Evolutionary conservation across 108 stramenopile genomes (phyloP).

Genomic region (Mayamaea pseudoterrestris): DNA sequence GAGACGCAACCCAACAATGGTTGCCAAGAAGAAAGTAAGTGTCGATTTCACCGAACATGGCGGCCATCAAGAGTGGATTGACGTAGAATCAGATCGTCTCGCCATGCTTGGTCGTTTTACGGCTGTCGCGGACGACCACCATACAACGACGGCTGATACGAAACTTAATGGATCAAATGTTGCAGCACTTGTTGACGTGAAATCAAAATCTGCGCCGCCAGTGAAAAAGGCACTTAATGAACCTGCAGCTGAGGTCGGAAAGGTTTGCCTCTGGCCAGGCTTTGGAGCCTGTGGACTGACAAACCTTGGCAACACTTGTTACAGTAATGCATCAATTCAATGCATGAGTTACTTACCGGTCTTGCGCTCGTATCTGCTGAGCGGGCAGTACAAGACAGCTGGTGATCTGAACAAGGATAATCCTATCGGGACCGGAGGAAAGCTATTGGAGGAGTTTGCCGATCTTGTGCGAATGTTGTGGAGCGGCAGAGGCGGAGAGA

Average conservation of each 20-base stretch:
- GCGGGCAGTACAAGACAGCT: slow-evolving; percentile 52
- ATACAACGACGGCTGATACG: slow-evolving; percentile 4
- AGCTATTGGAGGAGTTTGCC: slow-evolving; percentile 85
- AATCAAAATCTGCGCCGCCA: slow-evolving; percentile 23
- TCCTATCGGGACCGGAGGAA: slow-evolving; percentile 89
- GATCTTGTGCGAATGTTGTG: slow-evolving; percentile 75
- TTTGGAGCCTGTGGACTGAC: slow-evolving; percentile 77
- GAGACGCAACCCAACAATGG: too few relatives aligned
- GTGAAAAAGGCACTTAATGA: slow-evolving; percentile 29
- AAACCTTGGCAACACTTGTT: slow-evolving; percentile 95
- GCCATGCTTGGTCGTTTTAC: slow-evolving; percentile 74
- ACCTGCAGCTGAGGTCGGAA: slow-evolving; percentile 11
- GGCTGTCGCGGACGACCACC: slow-evolving; percentile 15
- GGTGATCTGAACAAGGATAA: slow-evolving; percentile 90
- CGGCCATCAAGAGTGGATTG: slow-evolving; percentile 74
- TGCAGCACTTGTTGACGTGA: slow-evolving; percentile 11
- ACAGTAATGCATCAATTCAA: slow-evolving; percentile 88
- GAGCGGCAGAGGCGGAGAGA: slow-evolving; percentile 59
- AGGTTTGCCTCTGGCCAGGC: slow-evolving; percentile 61
- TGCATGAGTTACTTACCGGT: slow-evolving; percentile 86
- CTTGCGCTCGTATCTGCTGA: slow-evolving; percentile 77
- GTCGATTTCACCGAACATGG: slow-evolving; percentile 63
- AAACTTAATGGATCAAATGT: slow-evolving; percentile 7
- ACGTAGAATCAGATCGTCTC: slow-evolving; percentile 68
- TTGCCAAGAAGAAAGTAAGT: slow-evolving; percentile 37